These are phyloP conservation scores for Coemansia sp. DNA, from an alignment of 192 early-diverging fungal genomes.

Conservation along the genomic window DNA sequence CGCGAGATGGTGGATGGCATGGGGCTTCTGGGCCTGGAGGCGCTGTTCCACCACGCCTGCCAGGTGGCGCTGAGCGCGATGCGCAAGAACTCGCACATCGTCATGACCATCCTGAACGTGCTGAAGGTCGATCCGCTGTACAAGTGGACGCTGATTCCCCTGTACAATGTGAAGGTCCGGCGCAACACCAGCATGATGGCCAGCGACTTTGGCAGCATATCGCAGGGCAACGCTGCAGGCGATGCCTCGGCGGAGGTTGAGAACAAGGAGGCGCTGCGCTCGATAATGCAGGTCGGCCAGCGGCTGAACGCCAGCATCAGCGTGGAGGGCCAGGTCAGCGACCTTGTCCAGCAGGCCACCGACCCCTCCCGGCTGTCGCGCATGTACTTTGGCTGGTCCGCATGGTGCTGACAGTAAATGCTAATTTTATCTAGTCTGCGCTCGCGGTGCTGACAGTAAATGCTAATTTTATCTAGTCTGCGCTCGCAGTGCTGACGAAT, in stretches of 20 bases:
- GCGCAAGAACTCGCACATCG: slow-evolving; percentile 72
- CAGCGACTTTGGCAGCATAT: slow-evolving; percentile 10
- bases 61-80: slow-evolving; percentile 77
- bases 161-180: slow-evolving; percentile 46
- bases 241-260: slow-evolving; percentile 25
- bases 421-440: too few species aligned
- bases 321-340: slow-evolving; percentile 70
- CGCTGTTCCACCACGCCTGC: slow-evolving; percentile 73
- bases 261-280: slow-evolving; percentile 69
- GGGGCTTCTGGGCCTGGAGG: slow-evolving; percentile 78
- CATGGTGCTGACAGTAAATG: slow-evolving; percentile 42
- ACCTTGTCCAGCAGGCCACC: slow-evolving; percentile 67
- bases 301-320: slow-evolving; percentile 61
- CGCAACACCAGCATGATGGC: slow-evolving; percentile 29
- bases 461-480: too few species aligned
- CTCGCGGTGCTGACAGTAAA: too few species aligned
- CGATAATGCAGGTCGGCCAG: slow-evolving; percentile 60
- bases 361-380: slow-evolving; percentile 57
- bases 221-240: slow-evolving; percentile 2
- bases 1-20: slow-evolving; percentile 86
- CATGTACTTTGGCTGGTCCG: slow-evolving; percentile 60
- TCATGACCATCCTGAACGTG: slow-evolving; percentile 87
- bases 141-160: slow-evolving; percentile 59
- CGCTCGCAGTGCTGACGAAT: too few species aligned
- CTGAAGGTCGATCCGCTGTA: slow-evolving; percentile 92